Percentiles rank a stretch among this genome's conserved stretches.
Conservation (phyloP, 441 rosid species). For the Syzygium syzygioides region DNA sequence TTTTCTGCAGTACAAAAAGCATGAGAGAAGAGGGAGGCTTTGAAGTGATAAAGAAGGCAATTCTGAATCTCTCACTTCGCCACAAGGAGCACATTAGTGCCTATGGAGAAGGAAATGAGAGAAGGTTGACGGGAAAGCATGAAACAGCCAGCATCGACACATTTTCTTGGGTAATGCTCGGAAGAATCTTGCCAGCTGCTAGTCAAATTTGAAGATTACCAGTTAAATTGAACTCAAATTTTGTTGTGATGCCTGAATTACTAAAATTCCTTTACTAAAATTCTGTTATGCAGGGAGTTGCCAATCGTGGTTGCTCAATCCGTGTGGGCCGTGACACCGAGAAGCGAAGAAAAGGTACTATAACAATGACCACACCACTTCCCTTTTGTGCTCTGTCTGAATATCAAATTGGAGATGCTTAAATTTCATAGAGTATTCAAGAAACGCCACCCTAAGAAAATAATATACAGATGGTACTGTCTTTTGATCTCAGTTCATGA, state of each 20-base stretch:
- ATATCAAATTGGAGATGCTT: background rate
- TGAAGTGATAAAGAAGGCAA: slow-evolving; percentile 86
- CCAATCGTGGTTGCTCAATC: slow-evolving; percentile 95
- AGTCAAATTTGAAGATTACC: background rate
- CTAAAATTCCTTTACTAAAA: background rate
- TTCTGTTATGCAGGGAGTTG: slow-evolving; percentile 63
- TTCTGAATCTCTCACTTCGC: slow-evolving; percentile 84
- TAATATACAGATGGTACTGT: background rate
- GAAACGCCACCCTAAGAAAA: background rate
- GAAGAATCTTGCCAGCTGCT: background rate
- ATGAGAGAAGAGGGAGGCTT: slow-evolving; percentile 96
- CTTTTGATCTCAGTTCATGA: background rate
- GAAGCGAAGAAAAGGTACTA: slow-evolving; percentile 77
- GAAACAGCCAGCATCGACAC: slow-evolving; percentile 88
- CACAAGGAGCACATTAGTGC: slow-evolving; percentile 88
- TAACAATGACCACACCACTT: background rate
- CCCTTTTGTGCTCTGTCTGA: background rate
- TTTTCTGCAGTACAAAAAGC: slow-evolving; percentile 64
- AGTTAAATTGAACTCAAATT: background rate
- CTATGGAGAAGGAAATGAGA: slow-evolving; percentile 97
- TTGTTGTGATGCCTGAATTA: background rate
- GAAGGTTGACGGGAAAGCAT: slow-evolving; percentile 94
- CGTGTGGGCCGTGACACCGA: slow-evolving; percentile 98
- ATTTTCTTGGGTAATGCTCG: slow-evolving; percentile 82
- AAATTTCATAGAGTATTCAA: background rate